Percentiles rank a stretch among this genome's conserved stretches.
Evolutionary conservation across 2,329 filamentous ascomycete species (phyloP).

Genomic region (Botrytis squamosa): DNA sequence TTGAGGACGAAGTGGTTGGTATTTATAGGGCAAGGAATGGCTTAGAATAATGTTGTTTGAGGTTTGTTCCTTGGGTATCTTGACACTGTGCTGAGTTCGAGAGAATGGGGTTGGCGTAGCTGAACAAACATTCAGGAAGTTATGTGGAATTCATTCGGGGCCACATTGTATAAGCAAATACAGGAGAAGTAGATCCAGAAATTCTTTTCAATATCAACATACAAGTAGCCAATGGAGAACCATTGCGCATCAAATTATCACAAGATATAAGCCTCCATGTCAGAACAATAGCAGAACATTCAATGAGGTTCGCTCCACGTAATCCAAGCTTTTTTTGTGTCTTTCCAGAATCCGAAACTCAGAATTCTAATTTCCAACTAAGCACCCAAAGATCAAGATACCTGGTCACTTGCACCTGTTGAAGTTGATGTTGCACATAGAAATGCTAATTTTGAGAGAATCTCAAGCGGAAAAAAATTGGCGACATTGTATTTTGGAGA

Average conservation of each 20-base stretch:
- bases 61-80: not conserved
- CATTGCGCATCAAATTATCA: not conserved
- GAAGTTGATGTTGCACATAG: not conserved
- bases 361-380: not conserved
- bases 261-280: not conserved
- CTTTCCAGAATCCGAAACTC: not conserved
- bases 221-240: accelerated
- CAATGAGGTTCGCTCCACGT: not conserved
- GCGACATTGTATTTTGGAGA: not conserved
- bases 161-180: not conserved
- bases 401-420: not conserved
- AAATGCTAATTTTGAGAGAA: not conserved
- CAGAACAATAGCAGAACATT: not conserved
- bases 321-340: not conserved
- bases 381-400: not conserved
- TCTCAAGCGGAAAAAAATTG: not conserved
- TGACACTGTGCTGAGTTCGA: not conserved
- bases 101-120: not conserved
- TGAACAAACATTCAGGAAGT: not conserved
- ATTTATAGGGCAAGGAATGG: not conserved
- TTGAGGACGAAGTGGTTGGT: not conserved
- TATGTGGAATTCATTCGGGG: not conserved
- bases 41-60: not conserved
- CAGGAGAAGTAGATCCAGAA: not conserved
- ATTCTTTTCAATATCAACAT: not conserved